These are phyloP conservation scores for Phytophthora foliorum DNA, from an alignment of 352 stramenopile species.

Conservation along the genomic window DNA sequence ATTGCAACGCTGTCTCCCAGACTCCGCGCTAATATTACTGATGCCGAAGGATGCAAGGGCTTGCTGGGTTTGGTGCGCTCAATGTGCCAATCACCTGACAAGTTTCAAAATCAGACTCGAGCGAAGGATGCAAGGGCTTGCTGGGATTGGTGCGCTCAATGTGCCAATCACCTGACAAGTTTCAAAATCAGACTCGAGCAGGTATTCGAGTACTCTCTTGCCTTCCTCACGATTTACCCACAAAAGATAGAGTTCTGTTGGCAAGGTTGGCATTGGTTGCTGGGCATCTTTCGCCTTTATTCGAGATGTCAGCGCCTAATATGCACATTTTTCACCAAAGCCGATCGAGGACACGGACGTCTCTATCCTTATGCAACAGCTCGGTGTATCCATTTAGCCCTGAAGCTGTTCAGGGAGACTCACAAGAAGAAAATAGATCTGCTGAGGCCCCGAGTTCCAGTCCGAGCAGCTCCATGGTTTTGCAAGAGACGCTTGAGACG, in stretches of 20 bases:
- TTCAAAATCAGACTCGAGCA: not conserved
- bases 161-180: conserved; percentile 9
- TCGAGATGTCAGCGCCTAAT: too few species aligned
- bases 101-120: not conserved
- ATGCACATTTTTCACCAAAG: not conserved
- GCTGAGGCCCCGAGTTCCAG: not conserved
- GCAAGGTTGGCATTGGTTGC: not conserved
- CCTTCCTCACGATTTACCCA: conserved; percentile 7
- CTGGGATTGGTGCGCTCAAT: not conserved
- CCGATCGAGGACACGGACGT: too few species aligned
- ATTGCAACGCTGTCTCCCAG: not conserved
- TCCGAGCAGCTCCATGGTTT: not conserved
- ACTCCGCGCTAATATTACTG: not conserved
- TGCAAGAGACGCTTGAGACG: conserved; percentile 9
- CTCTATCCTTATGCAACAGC: too few species aligned
- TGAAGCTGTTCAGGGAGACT: not conserved
- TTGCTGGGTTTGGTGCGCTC: not conserved
- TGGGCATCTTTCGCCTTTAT: not conserved
- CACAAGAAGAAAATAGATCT: not conserved
- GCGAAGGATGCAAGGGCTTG: not conserved
- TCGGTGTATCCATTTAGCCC: not conserved
- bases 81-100: conserved; percentile 10
- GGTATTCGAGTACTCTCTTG: not conserved
- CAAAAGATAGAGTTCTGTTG: not conserved
- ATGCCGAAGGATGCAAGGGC: not conserved